phyloP scores from a whole-genome alignment of 306 rosid genomes.

The Cicer judaicum region DNA sequence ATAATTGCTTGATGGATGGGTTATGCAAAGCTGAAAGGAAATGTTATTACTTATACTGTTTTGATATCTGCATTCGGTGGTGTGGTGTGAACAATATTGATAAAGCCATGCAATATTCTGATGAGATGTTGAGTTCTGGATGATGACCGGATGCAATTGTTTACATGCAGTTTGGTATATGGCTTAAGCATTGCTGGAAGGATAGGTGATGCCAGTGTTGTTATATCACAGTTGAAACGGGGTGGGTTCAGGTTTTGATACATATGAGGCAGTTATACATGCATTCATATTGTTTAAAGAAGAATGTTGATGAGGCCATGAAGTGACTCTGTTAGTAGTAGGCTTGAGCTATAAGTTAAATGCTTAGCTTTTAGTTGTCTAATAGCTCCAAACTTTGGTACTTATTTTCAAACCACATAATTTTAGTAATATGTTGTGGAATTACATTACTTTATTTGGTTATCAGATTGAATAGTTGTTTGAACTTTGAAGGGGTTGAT shows the following conservation, averaged over 20 bases:
- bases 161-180: conserved; percentile 66
- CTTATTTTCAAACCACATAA: conserved; percentile 1
- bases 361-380: conserved; percentile 2
- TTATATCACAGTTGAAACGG: conserved; percentile 52
- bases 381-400: conserved; percentile 21
- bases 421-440: no score
- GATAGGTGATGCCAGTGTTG: conserved; percentile 70
- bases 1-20: conserved; percentile 80
- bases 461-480: no score
- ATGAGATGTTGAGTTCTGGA: conserved; percentile 63
- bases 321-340: conserved; percentile 14
- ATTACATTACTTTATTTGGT: no score
- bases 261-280: conserved; percentile 75
- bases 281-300: conserved; percentile 60
- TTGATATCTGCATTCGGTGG: no score
- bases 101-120: conserved; percentile 34
- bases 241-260: conserved; percentile 74
- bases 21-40: conserved; percentile 51
- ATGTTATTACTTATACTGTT: no score
- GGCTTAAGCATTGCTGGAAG: conserved; percentile 82
- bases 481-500: no score
- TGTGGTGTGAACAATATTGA: no score
- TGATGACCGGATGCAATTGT: conserved; percentile 61
- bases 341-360: conserved; percentile 22
- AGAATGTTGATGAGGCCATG: conserved; percentile 63